A percentile compares a stretch with the other conserved stretches of the same genome.
Evolutionary conservation across 2,329 filamentous ascomycete species (phyloP).

Genomic region (Colletotrichum sp.): DNA sequence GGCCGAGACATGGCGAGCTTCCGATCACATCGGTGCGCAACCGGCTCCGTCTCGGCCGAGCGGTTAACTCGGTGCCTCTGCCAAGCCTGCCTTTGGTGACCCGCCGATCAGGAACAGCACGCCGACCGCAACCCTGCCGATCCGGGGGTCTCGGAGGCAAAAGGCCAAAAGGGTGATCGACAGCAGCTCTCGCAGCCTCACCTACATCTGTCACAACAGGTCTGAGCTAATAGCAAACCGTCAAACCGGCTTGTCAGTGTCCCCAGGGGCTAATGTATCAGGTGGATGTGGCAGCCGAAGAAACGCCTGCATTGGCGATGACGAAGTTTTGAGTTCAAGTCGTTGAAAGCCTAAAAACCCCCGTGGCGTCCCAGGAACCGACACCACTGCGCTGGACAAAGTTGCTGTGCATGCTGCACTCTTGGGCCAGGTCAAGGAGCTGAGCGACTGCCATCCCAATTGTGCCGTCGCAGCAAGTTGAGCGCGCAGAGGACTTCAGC

Average conservation of each 20-base stretch:
- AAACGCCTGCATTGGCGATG: not conserved
- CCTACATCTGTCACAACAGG: not conserved
- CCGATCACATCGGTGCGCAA: not conserved
- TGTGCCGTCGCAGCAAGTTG: not conserved
- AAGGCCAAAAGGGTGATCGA: not conserved
- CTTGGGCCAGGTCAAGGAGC: not conserved
- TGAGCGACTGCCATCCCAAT: slow-evolving; percentile 18
- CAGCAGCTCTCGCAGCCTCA: not conserved
- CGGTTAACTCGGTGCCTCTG: not conserved
- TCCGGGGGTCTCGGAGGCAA: not conserved
- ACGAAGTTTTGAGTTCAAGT: slow-evolving; percentile 11
- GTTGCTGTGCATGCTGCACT: not conserved
- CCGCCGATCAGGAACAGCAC: not conserved
- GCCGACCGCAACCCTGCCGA: not conserved
- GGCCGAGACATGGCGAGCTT: slow-evolving; percentile 2
- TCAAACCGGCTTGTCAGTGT: not conserved
- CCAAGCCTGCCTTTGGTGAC: not conserved
- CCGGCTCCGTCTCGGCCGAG: slow-evolving; percentile 2
- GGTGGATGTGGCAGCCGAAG: not conserved
- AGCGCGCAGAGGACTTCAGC: not conserved
- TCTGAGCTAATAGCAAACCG: slow-evolving; percentile 2
- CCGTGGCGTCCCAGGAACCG: not conserved
- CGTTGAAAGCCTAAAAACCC: slow-evolving; percentile 10
- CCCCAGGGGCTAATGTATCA: slow-evolving; percentile 9
- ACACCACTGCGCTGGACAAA: not conserved